Base-by-base conservation (phyloP, 768 basidiomycete species). In the Hypholoma sublateritium region DNA sequence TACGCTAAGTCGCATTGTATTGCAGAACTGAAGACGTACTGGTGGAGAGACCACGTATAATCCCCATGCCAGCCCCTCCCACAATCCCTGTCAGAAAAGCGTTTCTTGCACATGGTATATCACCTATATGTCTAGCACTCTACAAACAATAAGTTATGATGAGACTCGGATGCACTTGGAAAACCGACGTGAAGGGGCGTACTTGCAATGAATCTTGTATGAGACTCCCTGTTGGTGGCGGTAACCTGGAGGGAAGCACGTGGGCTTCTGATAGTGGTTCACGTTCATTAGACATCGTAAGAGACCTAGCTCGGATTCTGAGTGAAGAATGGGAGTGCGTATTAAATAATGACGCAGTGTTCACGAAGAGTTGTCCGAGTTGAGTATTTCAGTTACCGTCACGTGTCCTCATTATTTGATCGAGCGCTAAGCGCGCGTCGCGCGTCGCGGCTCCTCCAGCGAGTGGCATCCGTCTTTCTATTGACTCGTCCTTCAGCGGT, bases 61-160 rank as follows among this genome's bases (percentile, higher is more conserved):
- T 75, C 17, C 91, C 92, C 53, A 93, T 81, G 1, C 89, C 91
- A 1, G 78, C 79, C 13, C 91, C 91, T 56, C 87, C 85, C n/a
- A 85, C 87, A 62, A 93, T 92, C 13, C 91, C 91, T 50, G 80
- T 82, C 61, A 93, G 72, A 36, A 93, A 72, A 66, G 88, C 88
- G 58, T 82, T 87, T 36, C 92, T 79, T 47, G 87, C 88, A 65
- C 91, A 93, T 2, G 90, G 91, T 11, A 91, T 78, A 62, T 90
- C 83, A 50, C 79, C 77, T 48, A 93, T 78, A 66, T 83, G 79
- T 59, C 77, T 74, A 16, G 85, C 73, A 69, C 88, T 88, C 77
- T 80, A 61, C 39, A 32, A 32, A 32, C 9, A 7, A 58, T 50
- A 60, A 43, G 35, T 22, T 7, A 43, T 35, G 4, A 37, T 42